Base-by-base conservation (phyloP, 2,329 filamentous ascomycete species). In the Aspergillus versicolor region DNA sequence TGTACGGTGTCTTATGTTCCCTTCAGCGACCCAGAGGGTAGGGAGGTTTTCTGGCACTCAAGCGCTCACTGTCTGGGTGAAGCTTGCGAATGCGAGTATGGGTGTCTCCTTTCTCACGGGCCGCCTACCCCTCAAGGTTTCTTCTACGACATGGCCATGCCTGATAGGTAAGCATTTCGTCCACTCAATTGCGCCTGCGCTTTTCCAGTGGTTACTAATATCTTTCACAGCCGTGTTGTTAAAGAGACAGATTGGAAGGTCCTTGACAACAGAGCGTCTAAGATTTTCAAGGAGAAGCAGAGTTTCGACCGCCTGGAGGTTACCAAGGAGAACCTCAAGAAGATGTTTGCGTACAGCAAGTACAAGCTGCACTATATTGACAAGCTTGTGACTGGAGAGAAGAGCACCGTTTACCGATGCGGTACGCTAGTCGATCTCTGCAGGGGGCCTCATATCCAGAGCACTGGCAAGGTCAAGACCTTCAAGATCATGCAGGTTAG, bases 291-390 rank as follows among this genome's bases (percentile, higher is more conserved):
- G 82, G 92, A 97, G 78, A 96, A 95, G 82, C 93, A 97, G 77
- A 88, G 88, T 51, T 97, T 97, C 73, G 90, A 97, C 80, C 87
- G 94, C 58, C 81, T 97, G 47, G 89, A 89, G 63, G 84, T 97
- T 70, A 89, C 89, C 63, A 97, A 97, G 78, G 89, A 93, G 54
- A 88, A 97, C 65, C 83, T 97, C 50, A 84, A 94, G 52, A 91
- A 96, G 73, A 96, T 97, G 90, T 97, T 97, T 81, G 86, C 87
- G 67, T 95, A 96, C 82, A 97, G 95, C 83, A 94, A 94, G 75
- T 97, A 96, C 82, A 97, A 99, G 84, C 87, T 96, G 73, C 90
- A 97, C 75, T 96, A 97, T 75, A 97, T 99, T 79, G 88, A 91
- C 67, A 89, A 92, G 80, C 92, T 95, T 76, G 90, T 97, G 60